phyloP scores from a whole-genome alignment of 2,329 filamentous ascomycete species.

The Malbranchea zuffiana region DNA sequence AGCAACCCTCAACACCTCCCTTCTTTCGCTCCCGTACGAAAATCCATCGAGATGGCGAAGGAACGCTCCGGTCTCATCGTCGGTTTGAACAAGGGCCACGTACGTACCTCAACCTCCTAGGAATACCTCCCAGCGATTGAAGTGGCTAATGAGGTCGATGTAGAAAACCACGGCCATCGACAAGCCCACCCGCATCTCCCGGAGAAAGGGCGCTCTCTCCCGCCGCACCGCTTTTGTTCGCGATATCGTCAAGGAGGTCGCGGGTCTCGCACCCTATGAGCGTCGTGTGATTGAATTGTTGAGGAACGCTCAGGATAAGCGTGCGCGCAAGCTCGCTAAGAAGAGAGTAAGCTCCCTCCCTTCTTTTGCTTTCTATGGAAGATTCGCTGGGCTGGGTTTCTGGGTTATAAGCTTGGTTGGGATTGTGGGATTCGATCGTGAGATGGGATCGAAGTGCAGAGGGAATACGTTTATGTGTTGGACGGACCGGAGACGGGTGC shows the following conservation, averaged over 20 bases:
- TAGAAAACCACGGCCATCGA: constrained; percentile 71
- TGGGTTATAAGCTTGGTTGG: too few species aligned
- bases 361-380: constrained; percentile 5
- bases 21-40: constrained; percentile 21
- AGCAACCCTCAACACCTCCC: constrained; percentile 17
- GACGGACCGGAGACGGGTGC: too few species aligned
- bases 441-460: too few species aligned
- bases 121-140: background rate
- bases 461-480: too few species aligned
- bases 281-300: constrained; percentile 98
- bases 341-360: constrained; percentile 63
- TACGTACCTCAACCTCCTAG: constrained; percentile 37
- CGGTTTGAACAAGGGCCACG: constrained; percentile 56
- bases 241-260: constrained; percentile 96
- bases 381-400: too few species aligned
- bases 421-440: too few species aligned
- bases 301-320: constrained; percentile 99
- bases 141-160: constrained; percentile 18
- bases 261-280: constrained; percentile 91
- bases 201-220: constrained; percentile 90
- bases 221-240: constrained; percentile 96
- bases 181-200: constrained; percentile 68
- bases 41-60: constrained; percentile 40
- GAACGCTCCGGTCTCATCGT: constrained; percentile 46
- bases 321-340: constrained; percentile 97